phyloP scores from a whole-genome alignment of 73 alveolate species.

The Paramecium sonneborni region DNA sequence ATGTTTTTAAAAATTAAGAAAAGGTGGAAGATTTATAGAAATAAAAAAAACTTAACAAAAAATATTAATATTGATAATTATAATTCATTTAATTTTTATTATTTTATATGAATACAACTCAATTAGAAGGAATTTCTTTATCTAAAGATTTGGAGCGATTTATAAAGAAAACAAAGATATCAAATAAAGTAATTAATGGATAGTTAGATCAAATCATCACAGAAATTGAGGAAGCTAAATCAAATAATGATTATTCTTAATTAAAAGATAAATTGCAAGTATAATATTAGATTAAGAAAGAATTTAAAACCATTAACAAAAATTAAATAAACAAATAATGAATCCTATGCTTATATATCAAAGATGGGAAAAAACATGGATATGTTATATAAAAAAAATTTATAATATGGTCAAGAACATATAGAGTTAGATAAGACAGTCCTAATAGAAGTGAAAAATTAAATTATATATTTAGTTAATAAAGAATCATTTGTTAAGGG shows the following conservation, averaged over 20 bases:
- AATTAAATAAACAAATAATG: slow-evolving; percentile 42
- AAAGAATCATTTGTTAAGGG: slow-evolving; percentile 38
- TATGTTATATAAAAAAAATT: slow-evolving; percentile 41
- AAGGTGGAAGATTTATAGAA: neutral
- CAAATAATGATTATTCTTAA: neutral
- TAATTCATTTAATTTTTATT: neutral
- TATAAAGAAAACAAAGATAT: neutral
- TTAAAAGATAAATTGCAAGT: slow-evolving; percentile 13
- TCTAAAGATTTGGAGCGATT: neutral
- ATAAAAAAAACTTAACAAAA: neutral
- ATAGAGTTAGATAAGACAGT: neutral
- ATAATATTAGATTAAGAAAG: neutral
- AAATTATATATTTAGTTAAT: slow-evolving; percentile 18
- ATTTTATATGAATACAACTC: neutral
- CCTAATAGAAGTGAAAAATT: slow-evolving; percentile 33
- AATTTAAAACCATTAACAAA: slow-evolving; percentile 53
- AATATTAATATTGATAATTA: neutral
- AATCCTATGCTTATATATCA: slow-evolving; percentile 53
- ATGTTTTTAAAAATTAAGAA: neutral
- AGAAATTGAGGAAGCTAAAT: neutral
- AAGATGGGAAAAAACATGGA: slow-evolving; percentile 64
- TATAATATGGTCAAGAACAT: slow-evolving; percentile 57
- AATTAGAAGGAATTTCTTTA: neutral
- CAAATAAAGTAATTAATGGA: neutral
- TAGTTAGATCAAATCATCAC: neutral